These are phyloP conservation scores for Spinacia oleracea DNA, from an alignment of 179 eudicot genomes.

Conservation along the genomic window DNA sequence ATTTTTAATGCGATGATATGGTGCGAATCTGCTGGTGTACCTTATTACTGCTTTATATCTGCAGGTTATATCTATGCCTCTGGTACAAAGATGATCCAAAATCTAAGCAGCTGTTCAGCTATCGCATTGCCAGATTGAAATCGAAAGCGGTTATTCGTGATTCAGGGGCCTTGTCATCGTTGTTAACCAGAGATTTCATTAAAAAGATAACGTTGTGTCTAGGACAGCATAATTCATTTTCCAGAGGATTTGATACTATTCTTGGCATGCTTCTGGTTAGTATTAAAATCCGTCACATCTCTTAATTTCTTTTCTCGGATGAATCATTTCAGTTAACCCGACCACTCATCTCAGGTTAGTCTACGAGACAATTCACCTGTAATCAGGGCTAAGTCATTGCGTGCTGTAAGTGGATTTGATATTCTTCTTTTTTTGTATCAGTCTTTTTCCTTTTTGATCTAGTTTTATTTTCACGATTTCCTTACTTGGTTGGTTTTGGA, in stretches of 20 bases:
- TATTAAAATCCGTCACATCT: slow-evolving; percentile 4
- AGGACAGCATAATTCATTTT: slow-evolving; percentile 85
- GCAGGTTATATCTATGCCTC: slow-evolving; percentile 93
- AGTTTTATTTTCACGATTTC: not conserved
- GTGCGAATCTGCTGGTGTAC: not conserved
- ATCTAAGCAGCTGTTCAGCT: slow-evolving; percentile 51
- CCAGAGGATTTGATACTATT: slow-evolving; percentile 96
- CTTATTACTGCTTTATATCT: slow-evolving; percentile 22
- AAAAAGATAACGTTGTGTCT: slow-evolving; percentile 73
- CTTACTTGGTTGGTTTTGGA: not conserved
- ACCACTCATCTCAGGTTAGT: slow-evolving; percentile 62
- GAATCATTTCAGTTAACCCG: slow-evolving; percentile 12
- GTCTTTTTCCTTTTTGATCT: not conserved
- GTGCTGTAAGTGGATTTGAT: slow-evolving; percentile 71
- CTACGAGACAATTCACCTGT: slow-evolving; percentile 94
- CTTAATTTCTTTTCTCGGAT: slow-evolving; percentile 7
- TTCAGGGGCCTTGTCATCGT: slow-evolving; percentile 58
- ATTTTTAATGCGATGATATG: not conserved
- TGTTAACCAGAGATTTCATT: slow-evolving; percentile 65
- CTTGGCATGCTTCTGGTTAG: slow-evolving; percentile 91
- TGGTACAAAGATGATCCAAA: slow-evolving; percentile 95
- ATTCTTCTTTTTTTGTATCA: not conserved
- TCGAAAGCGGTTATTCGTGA: slow-evolving; percentile 74
- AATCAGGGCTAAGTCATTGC: slow-evolving; percentile 93
- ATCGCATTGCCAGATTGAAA: slow-evolving; percentile 72